Evolutionary conservation across 2,329 filamentous ascomycete genomes (phyloP).

Genomic region (Ceratocystis diversiconidia): DNA sequence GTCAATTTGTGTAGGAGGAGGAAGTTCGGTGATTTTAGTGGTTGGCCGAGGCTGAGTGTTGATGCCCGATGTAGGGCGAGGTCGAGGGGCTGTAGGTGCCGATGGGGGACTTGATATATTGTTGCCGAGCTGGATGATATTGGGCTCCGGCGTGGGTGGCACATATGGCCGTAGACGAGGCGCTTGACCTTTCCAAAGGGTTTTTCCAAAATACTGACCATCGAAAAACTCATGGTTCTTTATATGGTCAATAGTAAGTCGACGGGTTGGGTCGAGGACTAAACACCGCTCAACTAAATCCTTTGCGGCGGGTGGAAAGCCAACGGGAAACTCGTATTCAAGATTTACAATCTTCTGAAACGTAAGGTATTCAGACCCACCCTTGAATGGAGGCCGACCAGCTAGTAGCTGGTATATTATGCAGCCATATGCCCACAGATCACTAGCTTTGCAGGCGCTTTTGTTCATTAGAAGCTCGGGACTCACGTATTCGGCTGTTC

Average conservation of each 20-base stretch:
- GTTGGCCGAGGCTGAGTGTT: conserved; percentile 45
- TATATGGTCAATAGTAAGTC: conserved; percentile 87
- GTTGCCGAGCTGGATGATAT: conserved; percentile 49
- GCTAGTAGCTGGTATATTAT: conserved; percentile 91
- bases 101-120: not conserved
- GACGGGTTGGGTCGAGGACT: conserved; percentile 70
- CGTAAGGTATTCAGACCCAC: conserved; percentile 84
- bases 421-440: conserved; percentile 96
- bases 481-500: conserved; percentile 95
- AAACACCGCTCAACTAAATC: conserved; percentile 84
- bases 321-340: conserved; percentile 83
- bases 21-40: conserved; percentile 82
- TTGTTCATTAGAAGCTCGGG: conserved; percentile 94
- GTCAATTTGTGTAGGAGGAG: conserved; percentile 90
- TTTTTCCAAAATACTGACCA: conserved; percentile 68
- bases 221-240: conserved; percentile 95
- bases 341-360: conserved; percentile 96
- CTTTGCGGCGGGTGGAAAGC: conserved; percentile 72
- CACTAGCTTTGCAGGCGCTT: conserved; percentile 92
- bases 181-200: conserved; percentile 78
- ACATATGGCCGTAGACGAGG: conserved; percentile 75
- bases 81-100: conserved; percentile 3
- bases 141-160: conserved; percentile 59
- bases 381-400: conserved; percentile 96
- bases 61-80: conserved; percentile 24